Evolutionary conservation across 768 basidiomycete genomes (phyloP), one percentile per base, ranked within the genome.

Genomic region (Termitomyces sp.): DNA sequence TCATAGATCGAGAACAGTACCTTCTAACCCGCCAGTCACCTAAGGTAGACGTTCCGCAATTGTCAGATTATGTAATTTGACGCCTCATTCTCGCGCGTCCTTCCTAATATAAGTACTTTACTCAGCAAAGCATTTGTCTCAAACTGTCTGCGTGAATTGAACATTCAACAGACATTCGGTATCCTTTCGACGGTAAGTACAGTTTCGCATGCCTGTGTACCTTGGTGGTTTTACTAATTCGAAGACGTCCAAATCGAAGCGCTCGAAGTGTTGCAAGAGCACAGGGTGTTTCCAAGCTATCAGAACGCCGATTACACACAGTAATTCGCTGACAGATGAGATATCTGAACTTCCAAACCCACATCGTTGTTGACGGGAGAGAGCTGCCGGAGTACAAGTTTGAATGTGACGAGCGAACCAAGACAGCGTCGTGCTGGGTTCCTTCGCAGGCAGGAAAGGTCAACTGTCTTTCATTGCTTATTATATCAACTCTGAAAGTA

Each of bases 401-500:
- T 1, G 51, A 59, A 47, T 46, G 26, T 6, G 60, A 63, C 2
- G 54, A 64, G 50, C 54, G 44, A 9, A n/a, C 40, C 14, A 64
- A 51, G 30, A 50, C 53, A 2, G 62, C 63, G 2, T 64, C 61
- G 35, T 68, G 68, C 38, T 69, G 67, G 67, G 64, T 69, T 14
- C 57, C 63, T 16, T 69, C 68, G 16, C 60, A 66, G 56, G 63
- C 62, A 18, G 68, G 67, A 5, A 68, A 67, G 61, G 68, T 67
- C 13, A 23, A 56, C 41, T 5, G 26, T 35, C 30, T 50, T 30
- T 16, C 30, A 32, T 8, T 8, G 16, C 14, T 46, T 20, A 48
- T 16, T 3, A 28, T 48, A 2, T 18, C 18, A 7, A 48, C 16
- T 48, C 26, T 40, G 18, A 48, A 16, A 7, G 23, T 23, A 10